phyloP scores from a whole-genome alignment of 2,329 filamentous ascomycete genomes.

The Neofusicoccum ribis region DNA sequence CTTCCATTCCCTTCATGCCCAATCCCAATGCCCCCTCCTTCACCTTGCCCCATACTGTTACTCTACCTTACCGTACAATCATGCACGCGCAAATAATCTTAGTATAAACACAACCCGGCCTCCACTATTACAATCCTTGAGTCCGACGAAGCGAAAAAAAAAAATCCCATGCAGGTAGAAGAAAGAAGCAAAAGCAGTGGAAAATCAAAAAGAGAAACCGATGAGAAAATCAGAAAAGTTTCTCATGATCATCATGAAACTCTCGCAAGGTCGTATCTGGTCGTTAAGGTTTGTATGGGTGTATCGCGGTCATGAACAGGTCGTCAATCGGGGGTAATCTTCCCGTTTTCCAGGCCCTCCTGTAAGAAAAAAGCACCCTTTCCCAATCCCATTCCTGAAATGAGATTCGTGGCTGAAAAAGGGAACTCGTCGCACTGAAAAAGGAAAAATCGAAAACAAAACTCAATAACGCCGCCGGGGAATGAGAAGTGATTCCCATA shows the following conservation, averaged over 20 bases:
- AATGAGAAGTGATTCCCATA: background rate
- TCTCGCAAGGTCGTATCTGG: slow-evolving; percentile 8
- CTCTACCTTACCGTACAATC: background rate
- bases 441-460: slow-evolving; percentile 1
- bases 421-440: slow-evolving; percentile 12
- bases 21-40: background rate
- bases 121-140: slow-evolving; percentile 1
- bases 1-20: background rate
- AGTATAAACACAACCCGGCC: slow-evolving; percentile 3
- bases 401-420: slow-evolving; percentile 6
- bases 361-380: background rate
- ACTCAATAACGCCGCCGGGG: slow-evolving; percentile 5
- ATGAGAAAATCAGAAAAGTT: background rate
- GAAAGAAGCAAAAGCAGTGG: background rate
- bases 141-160: slow-evolving; percentile 8
- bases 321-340: slow-evolving; percentile 5
- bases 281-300: slow-evolving; percentile 18
- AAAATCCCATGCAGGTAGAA: too few species aligned
- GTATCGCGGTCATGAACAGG: slow-evolving; percentile 15
- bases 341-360: slow-evolving; percentile 5
- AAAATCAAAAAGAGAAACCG: background rate
- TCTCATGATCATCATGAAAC: slow-evolving; percentile 4
- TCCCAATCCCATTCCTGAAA: slow-evolving; percentile 7
- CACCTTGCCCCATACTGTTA: too few species aligned
- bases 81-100: background rate